Evolutionary conservation across 164 flowering plant species (phyloP).

Genomic region (Aristolochia californica): DNA sequence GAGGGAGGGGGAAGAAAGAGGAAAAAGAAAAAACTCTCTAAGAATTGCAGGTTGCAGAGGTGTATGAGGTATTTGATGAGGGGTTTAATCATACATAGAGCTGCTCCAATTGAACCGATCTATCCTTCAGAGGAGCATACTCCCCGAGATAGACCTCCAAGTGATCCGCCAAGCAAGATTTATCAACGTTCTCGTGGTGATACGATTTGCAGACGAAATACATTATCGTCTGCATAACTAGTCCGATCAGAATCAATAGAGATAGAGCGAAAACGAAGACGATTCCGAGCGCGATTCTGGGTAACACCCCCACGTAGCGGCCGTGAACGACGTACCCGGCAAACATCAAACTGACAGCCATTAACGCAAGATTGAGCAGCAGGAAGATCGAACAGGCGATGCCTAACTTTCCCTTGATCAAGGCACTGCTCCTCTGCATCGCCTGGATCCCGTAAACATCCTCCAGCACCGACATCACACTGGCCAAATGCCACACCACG

Average conservation of each 20-base stretch:
- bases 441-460: constrained; percentile 39
- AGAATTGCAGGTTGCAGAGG: no score
- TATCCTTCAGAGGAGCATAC: constrained; percentile 35
- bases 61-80: no score
- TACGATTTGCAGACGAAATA: constrained; percentile 54
- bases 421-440: constrained; percentile 39
- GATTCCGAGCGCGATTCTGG: constrained; percentile 12
- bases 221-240: constrained; percentile 31
- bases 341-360: constrained; percentile 13
- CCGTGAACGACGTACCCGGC: constrained; percentile 23
- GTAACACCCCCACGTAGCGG: neutral
- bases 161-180: constrained; percentile 39
- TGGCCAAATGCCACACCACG: constrained; percentile 53
- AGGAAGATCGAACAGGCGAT: constrained; percentile 19
- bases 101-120: constrained; percentile 39
- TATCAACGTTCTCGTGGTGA: constrained; percentile 53
- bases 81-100: constrained; percentile 15
- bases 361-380: constrained; percentile 4
- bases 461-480: constrained; percentile 54
- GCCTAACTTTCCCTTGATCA: constrained; percentile 43
- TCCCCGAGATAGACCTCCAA: constrained; percentile 46
- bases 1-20: no score
- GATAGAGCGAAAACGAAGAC: constrained; percentile 17
- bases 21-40: no score
- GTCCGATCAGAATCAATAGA: constrained; percentile 20